Percentiles rank a stretch among this genome's conserved stretches.
These are phyloP conservation scores for Cytospora paraplurivora DNA, from an alignment of 2,329 filamentous ascomycete genomes.

Conservation along the genomic window DNA sequence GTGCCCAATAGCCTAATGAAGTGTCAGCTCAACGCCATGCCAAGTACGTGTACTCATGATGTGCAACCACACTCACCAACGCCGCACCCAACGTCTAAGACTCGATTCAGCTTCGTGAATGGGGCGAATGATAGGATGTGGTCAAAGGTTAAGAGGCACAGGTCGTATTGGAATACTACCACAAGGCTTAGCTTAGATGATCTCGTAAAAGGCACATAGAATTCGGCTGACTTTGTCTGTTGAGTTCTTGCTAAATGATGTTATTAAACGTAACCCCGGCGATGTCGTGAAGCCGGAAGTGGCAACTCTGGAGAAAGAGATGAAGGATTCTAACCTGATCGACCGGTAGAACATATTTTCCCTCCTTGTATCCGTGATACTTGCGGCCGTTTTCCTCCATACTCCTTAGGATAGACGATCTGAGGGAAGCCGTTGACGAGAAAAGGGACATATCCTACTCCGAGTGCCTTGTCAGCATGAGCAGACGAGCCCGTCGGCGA, in stretches of 20 bases:
- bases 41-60: background rate
- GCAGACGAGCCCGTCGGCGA: background rate
- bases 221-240: conserved; percentile 35
- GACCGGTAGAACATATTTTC: conserved; percentile 43
- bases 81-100: conserved; percentile 55
- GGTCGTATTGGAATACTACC: conserved; percentile 40
- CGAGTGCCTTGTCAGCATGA: conserved; percentile 11
- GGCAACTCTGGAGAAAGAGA: background rate
- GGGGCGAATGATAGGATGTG: conserved; percentile 50
- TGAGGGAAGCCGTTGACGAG: conserved; percentile 39
- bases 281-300: background rate
- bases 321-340: conserved; percentile 37
- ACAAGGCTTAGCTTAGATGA: conserved; percentile 18
- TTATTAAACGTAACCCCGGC: conserved; percentile 8
- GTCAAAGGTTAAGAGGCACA: conserved; percentile 46
- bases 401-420: conserved; percentile 36
- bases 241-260: conserved; percentile 40
- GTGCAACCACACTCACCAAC: conserved; percentile 40
- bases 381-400: conserved; percentile 42
- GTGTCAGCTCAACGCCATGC: conserved; percentile 20
- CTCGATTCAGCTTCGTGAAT: conserved; percentile 43
- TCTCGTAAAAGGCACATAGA: background rate
- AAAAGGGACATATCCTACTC: conserved; percentile 36
- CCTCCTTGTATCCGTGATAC: conserved; percentile 44
- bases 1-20: conserved; percentile 34